A percentile compares a stretch with the other conserved stretches of the same genome.
Conservation (phyloP, 2,329 filamentous ascomycete species). For the Cladophialophora yegresii region DNA sequence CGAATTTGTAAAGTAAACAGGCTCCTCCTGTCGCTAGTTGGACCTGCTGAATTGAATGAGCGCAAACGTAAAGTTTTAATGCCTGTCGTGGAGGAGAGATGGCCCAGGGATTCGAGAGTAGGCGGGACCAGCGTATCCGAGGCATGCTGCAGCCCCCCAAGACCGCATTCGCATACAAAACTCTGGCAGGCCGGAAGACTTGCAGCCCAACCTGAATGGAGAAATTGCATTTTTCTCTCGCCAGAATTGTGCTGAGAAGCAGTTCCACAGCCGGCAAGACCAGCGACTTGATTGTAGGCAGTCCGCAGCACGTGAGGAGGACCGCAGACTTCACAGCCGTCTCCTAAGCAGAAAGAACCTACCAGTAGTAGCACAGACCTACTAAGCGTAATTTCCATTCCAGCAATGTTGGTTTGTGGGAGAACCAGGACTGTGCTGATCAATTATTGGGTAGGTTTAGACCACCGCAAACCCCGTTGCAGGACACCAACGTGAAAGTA, state of each 20-base stretch:
- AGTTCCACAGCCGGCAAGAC: not conserved
- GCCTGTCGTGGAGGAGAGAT: not conserved
- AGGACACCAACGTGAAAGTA: not conserved
- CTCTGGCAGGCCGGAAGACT: not conserved
- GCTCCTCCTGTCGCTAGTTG: not conserved
- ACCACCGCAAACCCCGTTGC: not conserved
- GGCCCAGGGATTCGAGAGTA: not conserved
- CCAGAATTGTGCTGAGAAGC: not conserved
- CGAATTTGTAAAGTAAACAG: not conserved
- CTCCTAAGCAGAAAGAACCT: not conserved
- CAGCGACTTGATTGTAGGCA: not conserved
- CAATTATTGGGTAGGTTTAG: not conserved
- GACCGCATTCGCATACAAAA: not conserved
- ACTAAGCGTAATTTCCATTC: not conserved
- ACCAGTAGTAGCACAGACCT: not conserved
- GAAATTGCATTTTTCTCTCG: not conserved
- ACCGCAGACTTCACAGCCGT: not conserved
- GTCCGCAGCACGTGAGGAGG: not conserved
- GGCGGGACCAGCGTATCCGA: not conserved
- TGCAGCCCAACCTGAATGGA: not conserved
- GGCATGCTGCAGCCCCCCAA: not conserved
- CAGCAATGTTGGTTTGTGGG: not conserved
- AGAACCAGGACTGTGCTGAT: not conserved
- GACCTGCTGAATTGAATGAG: not conserved
- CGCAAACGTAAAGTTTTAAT: not conserved